These are phyloP conservation scores for Cucumis sativus DNA, from an alignment of 306 rosid genomes.

Conservation along the genomic window DNA sequence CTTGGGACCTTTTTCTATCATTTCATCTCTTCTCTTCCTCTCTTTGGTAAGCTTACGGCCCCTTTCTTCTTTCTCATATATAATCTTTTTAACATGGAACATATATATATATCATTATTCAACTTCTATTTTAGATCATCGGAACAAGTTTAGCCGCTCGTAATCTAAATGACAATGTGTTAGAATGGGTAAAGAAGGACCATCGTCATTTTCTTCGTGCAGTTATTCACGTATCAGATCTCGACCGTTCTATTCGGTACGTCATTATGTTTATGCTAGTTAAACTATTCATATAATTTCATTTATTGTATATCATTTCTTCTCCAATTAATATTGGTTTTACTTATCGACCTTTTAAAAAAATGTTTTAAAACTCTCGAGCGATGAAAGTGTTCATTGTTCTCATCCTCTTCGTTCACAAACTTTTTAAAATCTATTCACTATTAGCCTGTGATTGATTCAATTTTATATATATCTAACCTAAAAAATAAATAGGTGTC, in stretches of 20 bases:
- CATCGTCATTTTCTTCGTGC: background rate
- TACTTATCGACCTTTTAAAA: too few relatives aligned
- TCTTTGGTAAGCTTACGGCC: background rate
- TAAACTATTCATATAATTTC: too few relatives aligned
- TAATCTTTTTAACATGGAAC: background rate
- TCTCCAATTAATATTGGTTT: too few relatives aligned
- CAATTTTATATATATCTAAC: too few relatives aligned
- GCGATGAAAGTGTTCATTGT: too few relatives aligned
- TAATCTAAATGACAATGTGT: background rate
- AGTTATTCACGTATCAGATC: background rate
- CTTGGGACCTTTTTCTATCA: background rate
- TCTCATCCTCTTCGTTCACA: too few relatives aligned
- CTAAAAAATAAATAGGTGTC: too few relatives aligned
- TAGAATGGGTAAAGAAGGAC: constrained; percentile 1
- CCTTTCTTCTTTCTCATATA: background rate
- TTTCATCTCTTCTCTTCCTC: background rate
- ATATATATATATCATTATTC: background rate
- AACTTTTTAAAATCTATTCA: too few relatives aligned
- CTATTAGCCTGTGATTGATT: too few relatives aligned
- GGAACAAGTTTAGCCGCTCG: background rate
- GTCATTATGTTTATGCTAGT: background rate
- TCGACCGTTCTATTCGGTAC: background rate
- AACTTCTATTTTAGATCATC: background rate
- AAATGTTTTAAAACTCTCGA: too few relatives aligned
- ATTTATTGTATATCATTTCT: too few relatives aligned